Evolutionary conservation across 139 green algal genomes (phyloP).

Genomic region (Penium margaritaceum): DNA sequence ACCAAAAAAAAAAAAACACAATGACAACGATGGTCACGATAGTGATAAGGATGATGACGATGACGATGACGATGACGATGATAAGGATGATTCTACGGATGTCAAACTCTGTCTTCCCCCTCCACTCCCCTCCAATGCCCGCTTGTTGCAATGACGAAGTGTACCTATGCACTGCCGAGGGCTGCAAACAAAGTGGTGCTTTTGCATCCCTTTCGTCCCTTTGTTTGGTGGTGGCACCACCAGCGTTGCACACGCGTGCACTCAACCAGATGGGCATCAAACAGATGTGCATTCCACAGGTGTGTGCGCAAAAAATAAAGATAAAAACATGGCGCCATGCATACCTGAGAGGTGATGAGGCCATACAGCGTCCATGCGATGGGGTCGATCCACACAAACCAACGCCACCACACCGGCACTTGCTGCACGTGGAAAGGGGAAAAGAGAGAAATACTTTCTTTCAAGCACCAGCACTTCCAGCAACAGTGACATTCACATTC

Average conservation of each 20-base stretch:
- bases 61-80: no score
- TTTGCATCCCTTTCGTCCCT: background rate
- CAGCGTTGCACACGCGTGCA: background rate
- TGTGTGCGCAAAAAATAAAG: no score
- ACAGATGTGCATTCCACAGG: background rate
- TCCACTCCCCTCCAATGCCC: background rate
- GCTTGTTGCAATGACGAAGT: background rate
- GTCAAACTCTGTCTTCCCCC: background rate
- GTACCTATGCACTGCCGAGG: background rate
- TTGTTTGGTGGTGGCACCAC: background rate
- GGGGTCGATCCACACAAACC: slow-evolving; percentile 32
- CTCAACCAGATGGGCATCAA: background rate
- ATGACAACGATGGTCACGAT: no score
- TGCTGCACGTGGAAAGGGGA: background rate
- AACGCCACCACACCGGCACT: slow-evolving; percentile 52
- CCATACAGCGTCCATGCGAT: slow-evolving; percentile 26
- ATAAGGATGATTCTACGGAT: background rate
- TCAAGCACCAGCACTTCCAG: no score
- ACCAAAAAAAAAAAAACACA: background rate
- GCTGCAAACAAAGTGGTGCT: background rate
- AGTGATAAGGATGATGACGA: no score
- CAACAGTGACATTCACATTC: no score
- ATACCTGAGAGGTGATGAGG: slow-evolving; percentile 12
- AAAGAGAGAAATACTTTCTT: background rate
- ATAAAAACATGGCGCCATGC: no score